Conservation (phyloP, 1,284 basidiomycete genomes). For the Nidula niveotomentosa region DNA sequence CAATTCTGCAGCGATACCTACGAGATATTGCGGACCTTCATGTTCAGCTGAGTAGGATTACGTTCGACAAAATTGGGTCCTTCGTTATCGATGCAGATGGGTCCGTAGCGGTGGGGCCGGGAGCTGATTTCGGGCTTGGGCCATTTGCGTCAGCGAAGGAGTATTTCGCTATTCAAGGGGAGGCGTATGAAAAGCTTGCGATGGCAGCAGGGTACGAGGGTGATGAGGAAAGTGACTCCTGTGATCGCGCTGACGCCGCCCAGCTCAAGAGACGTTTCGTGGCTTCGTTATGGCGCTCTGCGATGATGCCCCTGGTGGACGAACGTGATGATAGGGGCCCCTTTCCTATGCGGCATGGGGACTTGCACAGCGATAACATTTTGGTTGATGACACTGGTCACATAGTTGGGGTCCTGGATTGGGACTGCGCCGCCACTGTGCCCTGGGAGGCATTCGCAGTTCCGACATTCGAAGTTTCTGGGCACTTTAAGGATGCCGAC, state of each 20-base stretch:
- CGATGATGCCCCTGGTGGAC: conserved; percentile 36
- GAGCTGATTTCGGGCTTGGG: conserved; percentile 36
- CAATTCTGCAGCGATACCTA: conserved; percentile 32
- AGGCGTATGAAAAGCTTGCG: conserved; percentile 33
- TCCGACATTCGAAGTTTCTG: conserved; percentile 36
- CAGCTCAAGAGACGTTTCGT: conserved; percentile 32
- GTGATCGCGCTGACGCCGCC: conserved; percentile 15
- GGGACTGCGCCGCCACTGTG: conserved; percentile 38
- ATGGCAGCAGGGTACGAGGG: conserved; percentile 24
- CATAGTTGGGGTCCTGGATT: conserved; percentile 36
- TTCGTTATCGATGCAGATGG: conserved; percentile 30
- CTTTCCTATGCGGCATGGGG: conserved; percentile 37
- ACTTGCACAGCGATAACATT: conserved; percentile 37
- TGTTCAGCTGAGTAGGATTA: conserved; percentile 34
- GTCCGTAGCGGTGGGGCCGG: conserved; percentile 29
- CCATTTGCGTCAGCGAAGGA: conserved; percentile 32
- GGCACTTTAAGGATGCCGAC: conserved; percentile 26
- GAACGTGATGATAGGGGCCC: conserved; percentile 32
- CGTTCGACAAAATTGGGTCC: conserved; percentile 33
- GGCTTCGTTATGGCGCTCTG: conserved; percentile 31
- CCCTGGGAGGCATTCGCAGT: conserved; percentile 39
- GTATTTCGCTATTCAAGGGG: conserved; percentile 32
- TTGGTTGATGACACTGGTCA: conserved; percentile 34
- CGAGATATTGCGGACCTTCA: conserved; percentile 35
- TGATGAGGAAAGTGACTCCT: conserved; percentile 13